phyloP scores from a whole-genome alignment of 495 filamentous ascomycete species.

The Clavariopsis aquatica region DNA sequence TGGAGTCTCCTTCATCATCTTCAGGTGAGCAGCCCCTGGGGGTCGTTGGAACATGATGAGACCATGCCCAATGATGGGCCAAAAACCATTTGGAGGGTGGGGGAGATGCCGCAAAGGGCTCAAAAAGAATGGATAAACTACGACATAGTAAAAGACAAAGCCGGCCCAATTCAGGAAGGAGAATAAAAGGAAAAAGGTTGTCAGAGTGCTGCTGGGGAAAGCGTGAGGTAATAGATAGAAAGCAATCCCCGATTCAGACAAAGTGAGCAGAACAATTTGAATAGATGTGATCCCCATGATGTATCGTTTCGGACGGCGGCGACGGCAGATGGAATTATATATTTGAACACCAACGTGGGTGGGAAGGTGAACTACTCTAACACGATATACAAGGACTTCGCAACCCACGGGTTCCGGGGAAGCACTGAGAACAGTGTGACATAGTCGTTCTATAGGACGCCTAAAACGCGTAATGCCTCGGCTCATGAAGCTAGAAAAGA shows the following conservation, averaged over 20 bases:
- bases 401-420: background rate
- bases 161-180: conserved; percentile 14
- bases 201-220: background rate
- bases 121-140: conserved; percentile 36
- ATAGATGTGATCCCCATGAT: conserved; percentile 11
- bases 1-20: conserved; percentile 34
- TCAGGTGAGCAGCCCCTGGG: conserved; percentile 18
- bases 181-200: conserved; percentile 16
- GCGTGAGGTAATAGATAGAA: conserved; percentile 19
- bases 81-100: conserved; percentile 6
- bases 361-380: too few relatives aligned
- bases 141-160: conserved; percentile 10
- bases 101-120: conserved; percentile 40
- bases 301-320: background rate
- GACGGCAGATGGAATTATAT: too few relatives aligned
- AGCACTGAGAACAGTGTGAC: background rate
- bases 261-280: conserved; percentile 13
- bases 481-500: background rate
- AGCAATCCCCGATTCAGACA: conserved; percentile 15
- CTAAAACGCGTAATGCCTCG: conserved; percentile 5
- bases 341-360: too few relatives aligned
- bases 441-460: background rate
- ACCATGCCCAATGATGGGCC: conserved; percentile 36
- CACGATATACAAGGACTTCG: background rate
- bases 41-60: conserved; percentile 33